Evolutionary conservation across 2,329 filamentous ascomycete genomes (phyloP).

Genomic region (Colletotrichum graminicola): DNA sequence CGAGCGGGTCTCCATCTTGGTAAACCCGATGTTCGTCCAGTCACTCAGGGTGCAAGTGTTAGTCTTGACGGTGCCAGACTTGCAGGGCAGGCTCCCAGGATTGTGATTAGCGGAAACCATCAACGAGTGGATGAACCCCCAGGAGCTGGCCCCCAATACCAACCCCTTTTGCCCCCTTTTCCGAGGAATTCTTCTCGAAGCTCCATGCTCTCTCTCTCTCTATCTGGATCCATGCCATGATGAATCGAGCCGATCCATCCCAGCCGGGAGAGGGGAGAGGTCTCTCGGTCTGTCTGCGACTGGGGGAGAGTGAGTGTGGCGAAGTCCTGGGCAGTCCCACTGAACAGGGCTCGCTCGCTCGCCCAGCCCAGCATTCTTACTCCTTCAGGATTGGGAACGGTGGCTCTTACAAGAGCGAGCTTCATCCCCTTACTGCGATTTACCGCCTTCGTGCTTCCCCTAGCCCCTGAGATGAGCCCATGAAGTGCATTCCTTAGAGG

Average conservation of each 20-base stretch:
- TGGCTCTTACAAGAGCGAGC: slow-evolving; percentile 30
- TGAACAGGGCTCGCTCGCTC: slow-evolving; percentile 24
- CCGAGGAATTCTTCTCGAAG: slow-evolving; percentile 5
- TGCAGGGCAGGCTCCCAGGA: background rate
- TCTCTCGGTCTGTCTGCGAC: background rate
- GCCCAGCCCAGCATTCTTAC: background rate
- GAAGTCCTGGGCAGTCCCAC: slow-evolving; percentile 29
- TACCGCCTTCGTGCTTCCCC: slow-evolving; percentile 5
- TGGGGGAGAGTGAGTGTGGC: slow-evolving; percentile 15
- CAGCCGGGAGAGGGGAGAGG: no score
- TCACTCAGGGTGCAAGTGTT: background rate
- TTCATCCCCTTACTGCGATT: slow-evolving; percentile 29
- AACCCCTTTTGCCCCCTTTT: slow-evolving; percentile 3
- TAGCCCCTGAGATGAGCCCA: slow-evolving; percentile 7
- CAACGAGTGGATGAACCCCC: slow-evolving; percentile 1
- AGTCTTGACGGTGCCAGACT: background rate
- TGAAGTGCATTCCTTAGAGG: slow-evolving; percentile 9
- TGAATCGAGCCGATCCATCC: slow-evolving; percentile 3
- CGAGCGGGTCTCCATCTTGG: slow-evolving; percentile 20
- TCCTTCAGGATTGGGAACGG: slow-evolving; percentile 7
- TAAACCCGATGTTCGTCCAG: no score
- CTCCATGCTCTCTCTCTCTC: background rate
- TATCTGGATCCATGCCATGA: no score
- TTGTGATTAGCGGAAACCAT: slow-evolving; percentile 14
- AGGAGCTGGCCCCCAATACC: background rate